Evolutionary conservation across 2,329 filamentous ascomycete genomes (phyloP).

Genomic region (Dendrostoma leiphaemia): DNA sequence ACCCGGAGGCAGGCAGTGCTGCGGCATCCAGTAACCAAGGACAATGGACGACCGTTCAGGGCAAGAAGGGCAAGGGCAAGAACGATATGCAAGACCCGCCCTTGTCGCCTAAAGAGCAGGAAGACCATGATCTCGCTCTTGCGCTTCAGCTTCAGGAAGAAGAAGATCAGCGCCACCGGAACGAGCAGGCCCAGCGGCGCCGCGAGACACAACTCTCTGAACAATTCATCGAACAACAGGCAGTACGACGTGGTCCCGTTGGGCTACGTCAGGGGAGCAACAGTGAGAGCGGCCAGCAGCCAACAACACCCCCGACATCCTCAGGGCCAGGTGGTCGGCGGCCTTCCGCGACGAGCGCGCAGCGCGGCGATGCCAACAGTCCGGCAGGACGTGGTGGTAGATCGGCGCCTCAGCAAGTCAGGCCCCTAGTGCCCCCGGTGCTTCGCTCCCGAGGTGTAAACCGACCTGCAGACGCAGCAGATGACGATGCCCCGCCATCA

Average conservation of each 20-base stretch:
- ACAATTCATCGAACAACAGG: constrained; percentile 67
- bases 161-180: constrained; percentile 76
- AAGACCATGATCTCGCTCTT: constrained; percentile 84
- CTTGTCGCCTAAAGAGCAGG: constrained; percentile 55
- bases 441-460: constrained; percentile 30
- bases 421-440: constrained; percentile 46
- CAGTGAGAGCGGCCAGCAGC: constrained; percentile 4
- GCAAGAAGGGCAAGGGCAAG: constrained; percentile 26
- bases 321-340: constrained; percentile 22
- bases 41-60: constrained; percentile 56
- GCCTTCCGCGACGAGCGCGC: constrained; percentile 16
- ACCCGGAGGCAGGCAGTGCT: constrained; percentile 5
- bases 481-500: constrained; percentile 54
- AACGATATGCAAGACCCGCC: constrained; percentile 25
- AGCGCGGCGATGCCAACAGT: not conserved
- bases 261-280: constrained; percentile 7
- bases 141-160: constrained; percentile 93
- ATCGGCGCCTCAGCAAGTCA: constrained; percentile 29
- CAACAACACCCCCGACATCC: not conserved
- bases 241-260: constrained; percentile 19
- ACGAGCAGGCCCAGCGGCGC: constrained; percentile 57
- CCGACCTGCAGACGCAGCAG: constrained; percentile 35
- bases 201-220: constrained; percentile 69
- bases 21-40: constrained; percentile 25
- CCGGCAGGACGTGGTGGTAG: constrained; percentile 10